A percentile compares a stretch with the other conserved stretches of the same genome.
These are phyloP conservation scores for Fusarium praegraminearum DNA, from an alignment of 2,329 filamentous ascomycete genomes.

Conservation along the genomic window DNA sequence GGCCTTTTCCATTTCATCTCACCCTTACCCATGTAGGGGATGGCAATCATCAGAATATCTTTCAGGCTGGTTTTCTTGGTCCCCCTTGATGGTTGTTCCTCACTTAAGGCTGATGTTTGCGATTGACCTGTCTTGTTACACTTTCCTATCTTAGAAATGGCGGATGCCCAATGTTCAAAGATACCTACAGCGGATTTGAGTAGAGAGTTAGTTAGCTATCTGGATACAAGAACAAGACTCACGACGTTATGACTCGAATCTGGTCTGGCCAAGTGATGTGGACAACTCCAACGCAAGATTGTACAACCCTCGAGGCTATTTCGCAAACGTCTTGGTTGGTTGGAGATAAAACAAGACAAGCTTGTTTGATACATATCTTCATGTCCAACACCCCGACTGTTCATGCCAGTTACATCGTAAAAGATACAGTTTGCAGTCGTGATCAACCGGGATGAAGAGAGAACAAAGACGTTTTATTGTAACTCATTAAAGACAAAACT, in stretches of 20 bases:
- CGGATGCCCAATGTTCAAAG: constrained; percentile 15
- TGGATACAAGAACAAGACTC: constrained; percentile 25
- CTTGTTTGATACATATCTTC: not conserved
- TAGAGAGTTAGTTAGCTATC: constrained; percentile 26
- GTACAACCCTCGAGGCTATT: not conserved
- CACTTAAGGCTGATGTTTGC: constrained; percentile 1
- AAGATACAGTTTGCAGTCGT: too few relatives aligned
- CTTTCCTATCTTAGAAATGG: constrained; percentile 10
- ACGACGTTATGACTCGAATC: constrained; percentile 29
- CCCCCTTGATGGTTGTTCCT: constrained; percentile 2
- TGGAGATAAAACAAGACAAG: not conserved
- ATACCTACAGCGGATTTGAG: constrained; percentile 12
- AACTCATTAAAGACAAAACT: constrained; percentile 19
- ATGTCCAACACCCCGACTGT: not conserved
- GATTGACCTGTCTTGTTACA: constrained; percentile 17
- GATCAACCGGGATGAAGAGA: constrained; percentile 17
- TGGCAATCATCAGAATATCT: not conserved
- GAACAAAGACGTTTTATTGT: constrained; percentile 29
- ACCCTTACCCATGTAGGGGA: not conserved
- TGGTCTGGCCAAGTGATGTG: not conserved
- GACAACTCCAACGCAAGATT: not conserved
- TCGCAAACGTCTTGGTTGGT: not conserved
- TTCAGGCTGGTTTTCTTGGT: constrained; percentile 11
- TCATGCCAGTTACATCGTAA: not conserved
- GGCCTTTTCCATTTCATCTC: constrained; percentile 17